Evolutionary conservation across 352 stramenopile genomes (phyloP).

Genomic region (Phytophthora foliorum): DNA sequence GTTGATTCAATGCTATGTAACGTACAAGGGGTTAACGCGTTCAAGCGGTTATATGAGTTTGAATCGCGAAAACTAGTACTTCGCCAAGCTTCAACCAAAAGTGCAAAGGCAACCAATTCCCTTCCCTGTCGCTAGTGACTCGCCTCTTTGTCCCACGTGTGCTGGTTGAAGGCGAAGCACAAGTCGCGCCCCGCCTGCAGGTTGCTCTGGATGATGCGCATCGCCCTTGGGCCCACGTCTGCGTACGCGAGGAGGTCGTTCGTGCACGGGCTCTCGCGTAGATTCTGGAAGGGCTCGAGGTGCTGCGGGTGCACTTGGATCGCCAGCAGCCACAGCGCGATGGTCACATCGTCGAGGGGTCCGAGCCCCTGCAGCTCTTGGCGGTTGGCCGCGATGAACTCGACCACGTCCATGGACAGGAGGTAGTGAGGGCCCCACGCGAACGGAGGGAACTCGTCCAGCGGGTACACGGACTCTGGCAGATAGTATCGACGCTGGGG

Average conservation of each 20-base stretch:
- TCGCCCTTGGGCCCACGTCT: slow-evolving; percentile 48
- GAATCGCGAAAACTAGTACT: too few relatives aligned
- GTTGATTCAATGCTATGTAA: too few relatives aligned
- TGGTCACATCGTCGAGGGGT: slow-evolving; percentile 67
- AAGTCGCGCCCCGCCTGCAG: slow-evolving; percentile 27
- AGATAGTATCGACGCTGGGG: slow-evolving; percentile 51
- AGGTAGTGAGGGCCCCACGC: slow-evolving; percentile 66
- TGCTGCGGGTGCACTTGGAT: slow-evolving; percentile 68
- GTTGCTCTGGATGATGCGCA: slow-evolving; percentile 66
- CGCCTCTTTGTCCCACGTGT: slow-evolving; percentile 46
- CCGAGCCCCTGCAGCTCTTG: slow-evolving; percentile 50
- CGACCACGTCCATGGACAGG: slow-evolving; percentile 60
- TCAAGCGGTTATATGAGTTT: too few relatives aligned
- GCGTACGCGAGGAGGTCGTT: slow-evolving; percentile 55
- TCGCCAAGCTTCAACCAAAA: too few relatives aligned
- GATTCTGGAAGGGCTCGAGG: slow-evolving; percentile 49
- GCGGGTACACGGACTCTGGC: slow-evolving; percentile 49
- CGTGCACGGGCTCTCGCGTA: slow-evolving; percentile 49
- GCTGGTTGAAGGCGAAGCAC: slow-evolving; percentile 53
- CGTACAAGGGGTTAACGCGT: too few relatives aligned
- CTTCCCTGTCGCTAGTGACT: too few relatives aligned
- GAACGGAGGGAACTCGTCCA: slow-evolving; percentile 58
- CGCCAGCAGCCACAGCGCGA: slow-evolving; percentile 68
- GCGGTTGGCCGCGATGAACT: slow-evolving; percentile 59
- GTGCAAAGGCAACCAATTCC: too few relatives aligned